These are phyloP conservation scores for Aspergillus ellipticus DNA, from an alignment of 495 filamentous ascomycete genomes.

Conservation along the genomic window DNA sequence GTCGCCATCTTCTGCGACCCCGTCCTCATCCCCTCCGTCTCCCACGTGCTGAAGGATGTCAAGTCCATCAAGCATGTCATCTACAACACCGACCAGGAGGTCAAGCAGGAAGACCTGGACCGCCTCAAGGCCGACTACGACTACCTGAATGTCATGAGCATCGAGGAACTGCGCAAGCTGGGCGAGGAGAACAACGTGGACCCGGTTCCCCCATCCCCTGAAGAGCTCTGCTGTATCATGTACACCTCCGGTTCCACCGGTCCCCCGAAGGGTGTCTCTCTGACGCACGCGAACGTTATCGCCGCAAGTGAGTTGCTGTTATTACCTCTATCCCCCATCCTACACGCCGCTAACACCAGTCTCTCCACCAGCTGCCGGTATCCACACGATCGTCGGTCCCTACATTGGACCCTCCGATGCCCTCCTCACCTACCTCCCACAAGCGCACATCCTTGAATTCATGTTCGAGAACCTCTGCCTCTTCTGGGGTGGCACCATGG, in stretches of 20 bases:
- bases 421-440: slow-evolving; percentile 86
- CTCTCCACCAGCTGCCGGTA: slow-evolving; percentile 68
- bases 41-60: slow-evolving; percentile 75
- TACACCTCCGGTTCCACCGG: slow-evolving; percentile 99
- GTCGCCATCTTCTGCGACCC: slow-evolving; percentile 90
- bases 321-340: neutral
- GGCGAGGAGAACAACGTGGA: slow-evolving; percentile 83
- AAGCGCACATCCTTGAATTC: slow-evolving; percentile 95
- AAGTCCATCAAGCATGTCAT: slow-evolving; percentile 77
- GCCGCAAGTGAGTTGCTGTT: slow-evolving; percentile 64
- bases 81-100: slow-evolving; percentile 78
- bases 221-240: slow-evolving; percentile 98
- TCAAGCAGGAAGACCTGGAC: slow-evolving; percentile 76
- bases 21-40: slow-evolving; percentile 72
- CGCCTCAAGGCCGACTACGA: slow-evolving; percentile 67
- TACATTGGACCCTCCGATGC: slow-evolving; percentile 85
- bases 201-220: slow-evolving; percentile 70
- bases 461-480: slow-evolving; percentile 92
- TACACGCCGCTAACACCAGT: slow-evolving; percentile 1
- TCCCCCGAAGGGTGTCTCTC: slow-evolving; percentile 88
- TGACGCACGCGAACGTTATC: slow-evolving; percentile 86
- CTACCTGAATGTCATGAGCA: slow-evolving; percentile 71
- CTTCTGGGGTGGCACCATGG: slow-evolving; percentile 96
- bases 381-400: slow-evolving; percentile 76
- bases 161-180: slow-evolving; percentile 78